Evolutionary conservation across 129 eudicot species (phyloP), one percentile per base, ranked within the genome.

Genomic region (Kitagawia praeruptora): DNA sequence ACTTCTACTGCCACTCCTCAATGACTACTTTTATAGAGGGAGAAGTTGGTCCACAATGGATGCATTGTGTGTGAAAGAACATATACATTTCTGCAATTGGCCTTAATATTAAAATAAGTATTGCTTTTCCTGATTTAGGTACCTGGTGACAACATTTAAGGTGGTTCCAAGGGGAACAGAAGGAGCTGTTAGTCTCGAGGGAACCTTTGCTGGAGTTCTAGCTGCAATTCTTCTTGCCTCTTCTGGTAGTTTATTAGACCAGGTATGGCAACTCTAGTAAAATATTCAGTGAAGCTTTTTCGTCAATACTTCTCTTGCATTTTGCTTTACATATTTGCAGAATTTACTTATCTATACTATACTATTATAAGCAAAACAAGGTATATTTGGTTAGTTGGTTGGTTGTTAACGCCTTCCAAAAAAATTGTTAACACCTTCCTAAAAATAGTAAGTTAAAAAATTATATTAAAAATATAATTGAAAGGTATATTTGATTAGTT

Each of bases 151-250:
- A 73, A 90, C 93, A 7, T 90, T 95, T 56, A 95, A 95, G 92
- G 84, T 90, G 28, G 98, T 95, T 23, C 98, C 98, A 38, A 82
- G 98, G 82, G 98, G 97, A 56, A 95, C 98, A 1, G 97, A 95
- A 92, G 97, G 98, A 21, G 97, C 97, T 25, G 91, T 95, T 63
- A 95, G 97, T 78, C 77, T 90, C 42, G 97, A 95, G 83, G 98
- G 97, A 85, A 92, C 98, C 34, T 25, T 92, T 71, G 97, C 97
- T 38, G 98, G 98, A 61, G 44, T 95, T 79, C 39, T 95, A 71
- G 97, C 97, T 49, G 87, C 98, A 19, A 40, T 88, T 79, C 78
- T 90, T 78, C 98, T 95, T 74, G 97, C 98, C 58, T 79, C 71
- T 40, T 83, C 85, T 71, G 92, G 88, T 86, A 85, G 73, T 82